Base-by-base conservation (phyloP, 2,329 filamentous ascomycete genomes). In the Massarina eburnea region DNA sequence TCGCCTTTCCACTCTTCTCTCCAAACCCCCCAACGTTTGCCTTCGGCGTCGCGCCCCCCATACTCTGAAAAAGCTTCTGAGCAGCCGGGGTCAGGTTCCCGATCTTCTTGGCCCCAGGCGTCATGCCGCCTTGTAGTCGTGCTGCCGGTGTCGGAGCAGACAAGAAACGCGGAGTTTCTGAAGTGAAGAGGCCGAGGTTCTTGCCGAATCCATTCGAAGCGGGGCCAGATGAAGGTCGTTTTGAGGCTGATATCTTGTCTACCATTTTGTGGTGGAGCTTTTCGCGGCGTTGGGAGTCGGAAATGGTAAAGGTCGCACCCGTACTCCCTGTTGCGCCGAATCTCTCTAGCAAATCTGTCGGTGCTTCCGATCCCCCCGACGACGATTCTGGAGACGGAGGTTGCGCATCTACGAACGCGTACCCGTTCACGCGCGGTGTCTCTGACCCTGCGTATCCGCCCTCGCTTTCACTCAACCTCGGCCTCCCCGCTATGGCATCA, bases 331-430 rank as follows among this genome's bases (percentile, higher is more conserved):
- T 58, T 22, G 61, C 55, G n/a, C 77, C 75, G 22, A 72, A 69
- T 32, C 72, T 71, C n/a, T 80, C 68, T 1, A 76, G 59, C 1
- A 76, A 54, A 32, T 70, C 67, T 27, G 62, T 66, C 3, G 69
- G 69, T 8, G 67, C 67, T 38, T 68, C 64, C 12, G 65, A 66
- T 20, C 70, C 66, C 34, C 69, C 66, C 35, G 71, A 67, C 9
- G 35, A 38, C 8, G 7, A 12, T n/a, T 46, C 78, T 0, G 81
- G 80, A 32, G 87, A 88, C 46, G 95, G 90, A 54, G 95, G 90
- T 19, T 95, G 89, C 45, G 95, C 90, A 57, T 96, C 91, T 27
- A 99, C 91, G 70, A 96, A 97, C 0, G 90, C 82, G 67, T 96
- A 99, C 1, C 94, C 94, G 52, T 95, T 95, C 0, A 97, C 89